Base-by-base conservation (phyloP, 352 stramenopile genomes). In the Elongisporangium senticosum region DNA sequence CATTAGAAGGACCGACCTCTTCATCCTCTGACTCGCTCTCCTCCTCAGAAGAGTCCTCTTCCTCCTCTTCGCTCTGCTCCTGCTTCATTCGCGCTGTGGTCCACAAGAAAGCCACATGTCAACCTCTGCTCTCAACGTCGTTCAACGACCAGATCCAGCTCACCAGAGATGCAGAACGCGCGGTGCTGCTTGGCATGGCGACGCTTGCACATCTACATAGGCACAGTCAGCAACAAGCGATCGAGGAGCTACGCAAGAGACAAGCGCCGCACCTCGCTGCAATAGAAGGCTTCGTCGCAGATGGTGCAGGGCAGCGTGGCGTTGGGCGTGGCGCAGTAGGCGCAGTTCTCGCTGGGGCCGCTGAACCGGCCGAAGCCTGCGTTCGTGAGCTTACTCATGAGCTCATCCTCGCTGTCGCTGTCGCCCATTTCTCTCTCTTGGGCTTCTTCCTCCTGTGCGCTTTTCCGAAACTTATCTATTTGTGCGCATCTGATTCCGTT, bases 391-490 rank as follows among this genome's bases (percentile, higher is more conserved):
- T 75, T 72, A 56, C 58, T 87, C 83, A 95, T 90, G 63, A 95
- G 79, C 68, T 95, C 85, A 58, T 95, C 85, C 58, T 93, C 85
- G 75, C 85, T 95, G 75, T 95, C 83, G 70, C 77, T 95, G 68
- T 95, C 82, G 26, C 57, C 61, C 77, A 88, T 87, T 3, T 19
- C 49, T 47, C 4, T 28, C 4, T 28, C 28, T 51, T n/a, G 2
- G 13, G 26, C 26, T 59, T 24, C 10, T 51, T 15, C 26, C 53
- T 13, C 22, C 26, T 21, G 22, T 6, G 21, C 10, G n/a, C 49
- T 50, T 28, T 39, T 33, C 37, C 21, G 19, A 13, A 43, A 43
- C 33, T 43, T 43, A 43, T 43, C 33, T 43, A 43, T 43, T 43
- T 43, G 26, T 37, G 33, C 11, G 33, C 33, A 43, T 43, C 33